Conservation (phyloP, 805 yeast species). For the Yamadazyma olivae region DNA sequence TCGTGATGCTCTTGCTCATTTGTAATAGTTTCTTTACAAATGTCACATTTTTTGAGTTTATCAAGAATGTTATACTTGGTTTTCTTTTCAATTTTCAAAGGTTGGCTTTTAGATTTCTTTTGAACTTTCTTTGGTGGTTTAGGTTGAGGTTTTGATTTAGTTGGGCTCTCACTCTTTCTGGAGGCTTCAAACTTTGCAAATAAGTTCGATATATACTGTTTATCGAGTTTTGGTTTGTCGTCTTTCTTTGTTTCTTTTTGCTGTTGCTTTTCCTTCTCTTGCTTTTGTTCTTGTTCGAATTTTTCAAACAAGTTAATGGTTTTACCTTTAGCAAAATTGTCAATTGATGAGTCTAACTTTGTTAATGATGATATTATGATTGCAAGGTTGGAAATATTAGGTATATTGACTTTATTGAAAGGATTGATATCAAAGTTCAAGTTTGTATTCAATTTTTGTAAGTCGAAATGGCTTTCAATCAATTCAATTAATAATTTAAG, state of each 20-base stretch:
- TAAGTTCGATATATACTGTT: constrained; percentile 26
- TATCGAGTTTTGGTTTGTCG: constrained; percentile 16
- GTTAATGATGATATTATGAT: constrained; percentile 44
- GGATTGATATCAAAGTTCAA: constrained; percentile 9
- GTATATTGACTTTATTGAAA: constrained; percentile 19
- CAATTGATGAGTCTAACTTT: constrained; percentile 19
- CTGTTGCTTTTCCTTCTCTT: background rate
- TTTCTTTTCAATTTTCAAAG: background rate
- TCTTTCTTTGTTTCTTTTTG: background rate
- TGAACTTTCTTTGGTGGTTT: background rate
- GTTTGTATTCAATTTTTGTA: constrained; percentile 21
- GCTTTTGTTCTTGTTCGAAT: constrained; percentile 9
- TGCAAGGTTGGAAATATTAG: constrained; percentile 49
- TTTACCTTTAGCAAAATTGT: constrained; percentile 15
- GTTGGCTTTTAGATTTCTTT: background rate
- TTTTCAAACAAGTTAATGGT: constrained; percentile 24
- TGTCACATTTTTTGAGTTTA: constrained; percentile 16
- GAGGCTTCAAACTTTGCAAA: constrained; percentile 18
- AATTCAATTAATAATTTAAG: constrained; percentile 42
- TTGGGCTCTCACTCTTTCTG: background rate
- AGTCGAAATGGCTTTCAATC: constrained; percentile 19
- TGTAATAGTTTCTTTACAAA: constrained; percentile 23
- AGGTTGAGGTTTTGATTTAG: background rate
- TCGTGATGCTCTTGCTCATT: constrained; percentile 51
- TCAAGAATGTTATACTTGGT: constrained; percentile 9